Evolutionary conservation across 2,329 filamentous ascomycete species (phyloP), one percentile per base, ranked within the genome.

Genomic region (Talaromyces sp.): DNA sequence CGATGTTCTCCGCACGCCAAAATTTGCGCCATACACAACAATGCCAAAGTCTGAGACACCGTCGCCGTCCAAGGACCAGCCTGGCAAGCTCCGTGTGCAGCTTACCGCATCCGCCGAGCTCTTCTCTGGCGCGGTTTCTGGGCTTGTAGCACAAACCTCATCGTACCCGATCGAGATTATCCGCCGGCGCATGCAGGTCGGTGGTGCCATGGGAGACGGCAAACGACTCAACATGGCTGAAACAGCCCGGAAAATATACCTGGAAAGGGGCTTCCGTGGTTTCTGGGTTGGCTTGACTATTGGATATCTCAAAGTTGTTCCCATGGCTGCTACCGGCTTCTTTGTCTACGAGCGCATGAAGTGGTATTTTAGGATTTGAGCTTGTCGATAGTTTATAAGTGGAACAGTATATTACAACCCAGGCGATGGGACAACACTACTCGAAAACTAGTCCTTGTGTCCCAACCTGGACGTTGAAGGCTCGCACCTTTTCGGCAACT

Each of bases 111-210:
- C 92, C 84, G 95, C 95, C 0, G 91, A 98, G 75, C 84, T 99
- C 6, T 82, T 84, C 3, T 87, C 92, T 0, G 95, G 95, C 54
- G 95, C 93, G 0, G 74, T 95, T 10, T 93, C 95, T 0, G 95
- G 95, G 2, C 80, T 96, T 62, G 86, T 97, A 1, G 93, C 91
- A 8, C 95, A 99, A 75, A 96, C 93, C 0, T 86, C 88, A 0
- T 96, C 93, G 17, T 99, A 99, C 73, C 95, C 95, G 5, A 81
- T 99, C 2, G 95, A 99, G 75, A 91, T 99, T 17, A 89, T 98
- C 61, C 82, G 95, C 62, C 84, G 95, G 64, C 84, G 95, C 54
- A 98, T 99, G 93, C 95, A 99, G 73, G 95, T 99, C 14, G 90
- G 91, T 54, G 95, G 93, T 11, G 93, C 93, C 0, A 91, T 98